phyloP scores from a whole-genome alignment of 23 red algal genomes.

The Gracilaria vermiculophylla region DNA sequence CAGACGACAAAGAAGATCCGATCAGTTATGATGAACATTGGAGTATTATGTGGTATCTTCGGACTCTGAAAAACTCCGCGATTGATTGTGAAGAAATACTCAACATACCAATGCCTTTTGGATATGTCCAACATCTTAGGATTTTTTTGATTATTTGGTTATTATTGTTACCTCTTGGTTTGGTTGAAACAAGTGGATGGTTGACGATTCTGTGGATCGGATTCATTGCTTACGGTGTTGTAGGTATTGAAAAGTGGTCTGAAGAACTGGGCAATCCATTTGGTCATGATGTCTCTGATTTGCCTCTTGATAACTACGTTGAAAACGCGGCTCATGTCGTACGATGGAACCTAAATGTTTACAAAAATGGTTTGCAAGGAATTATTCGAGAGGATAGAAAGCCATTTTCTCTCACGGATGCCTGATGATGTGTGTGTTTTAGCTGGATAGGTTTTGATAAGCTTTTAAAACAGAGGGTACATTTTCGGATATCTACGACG shows the following conservation, averaged over 20 bases:
- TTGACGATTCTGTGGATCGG: constrained; percentile 34
- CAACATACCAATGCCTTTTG: constrained; percentile 20
- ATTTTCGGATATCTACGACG: no score
- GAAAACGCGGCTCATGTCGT: not conserved
- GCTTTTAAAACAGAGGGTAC: no score
- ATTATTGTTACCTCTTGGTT: constrained; percentile 18
- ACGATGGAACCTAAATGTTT: not conserved
- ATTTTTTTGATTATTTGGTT: constrained; percentile 55
- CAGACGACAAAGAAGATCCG: not conserved
- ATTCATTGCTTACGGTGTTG: constrained; percentile 49
- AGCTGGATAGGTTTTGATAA: no score
- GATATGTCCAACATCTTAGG: constrained; percentile 39
- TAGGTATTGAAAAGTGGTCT: constrained; percentile 35
- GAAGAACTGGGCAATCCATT: constrained; percentile 41
- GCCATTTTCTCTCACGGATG: not conserved
- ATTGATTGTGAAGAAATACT: constrained; percentile 1
- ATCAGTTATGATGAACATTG: constrained; percentile 8
- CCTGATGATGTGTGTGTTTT: no score
- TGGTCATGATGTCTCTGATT: constrained; percentile 25
- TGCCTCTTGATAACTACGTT: not conserved
- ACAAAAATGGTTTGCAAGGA: not conserved
- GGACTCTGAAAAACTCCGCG: not conserved
- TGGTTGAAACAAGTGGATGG: constrained; percentile 41
- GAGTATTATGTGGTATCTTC: not conserved
- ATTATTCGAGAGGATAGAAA: constrained; percentile 1